Conservation (phyloP, 768 basidiomycete species). For the Mycena leptocephala region DNA sequence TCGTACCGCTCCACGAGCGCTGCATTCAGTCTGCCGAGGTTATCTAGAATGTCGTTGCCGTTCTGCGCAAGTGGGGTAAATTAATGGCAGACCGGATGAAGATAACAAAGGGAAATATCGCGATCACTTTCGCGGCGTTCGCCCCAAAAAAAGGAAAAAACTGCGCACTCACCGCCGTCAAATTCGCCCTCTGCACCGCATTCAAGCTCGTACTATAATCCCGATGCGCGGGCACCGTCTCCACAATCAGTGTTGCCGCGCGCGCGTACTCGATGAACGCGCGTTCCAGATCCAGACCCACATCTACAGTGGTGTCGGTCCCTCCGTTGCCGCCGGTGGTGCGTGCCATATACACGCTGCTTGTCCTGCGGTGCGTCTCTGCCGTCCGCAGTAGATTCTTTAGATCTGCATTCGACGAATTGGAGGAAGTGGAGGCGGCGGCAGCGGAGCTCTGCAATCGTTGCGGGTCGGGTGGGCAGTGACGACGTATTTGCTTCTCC, state of each 20-base stretch:
- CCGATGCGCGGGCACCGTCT: slow-evolving; percentile 81
- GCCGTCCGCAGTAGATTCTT: too few relatives aligned
- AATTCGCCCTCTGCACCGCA: slow-evolving; percentile 58
- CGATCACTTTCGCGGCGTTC: too few relatives aligned
- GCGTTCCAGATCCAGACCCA: slow-evolving; percentile 68
- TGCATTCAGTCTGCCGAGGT: slow-evolving; percentile 77
- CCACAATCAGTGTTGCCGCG: slow-evolving; percentile 85
- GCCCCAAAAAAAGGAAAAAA: not conserved
- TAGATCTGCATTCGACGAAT: too few relatives aligned
- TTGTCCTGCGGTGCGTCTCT: slow-evolving; percentile 72
- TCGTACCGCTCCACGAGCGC: slow-evolving; percentile 76
- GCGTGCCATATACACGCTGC: too few relatives aligned
- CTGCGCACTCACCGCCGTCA: slow-evolving; percentile 63
- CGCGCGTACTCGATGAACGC: too few relatives aligned
- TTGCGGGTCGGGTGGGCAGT: too few relatives aligned
- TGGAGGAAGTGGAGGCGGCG: too few relatives aligned
- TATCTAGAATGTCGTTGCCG: slow-evolving; percentile 81
- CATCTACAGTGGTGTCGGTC: not conserved
- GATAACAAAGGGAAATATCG: too few relatives aligned
- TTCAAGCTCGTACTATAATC: slow-evolving; percentile 61
- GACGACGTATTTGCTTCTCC: too few relatives aligned
- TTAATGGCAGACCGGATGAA: too few relatives aligned
- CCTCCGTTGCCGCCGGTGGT: slow-evolving; percentile 40
- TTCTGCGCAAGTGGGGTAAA: too few relatives aligned
- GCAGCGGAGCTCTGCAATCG: too few relatives aligned